These are phyloP conservation scores for Lasiosphaeris hirsuta DNA, from an alignment of 495 filamentous ascomycete genomes.

Conservation along the genomic window DNA sequence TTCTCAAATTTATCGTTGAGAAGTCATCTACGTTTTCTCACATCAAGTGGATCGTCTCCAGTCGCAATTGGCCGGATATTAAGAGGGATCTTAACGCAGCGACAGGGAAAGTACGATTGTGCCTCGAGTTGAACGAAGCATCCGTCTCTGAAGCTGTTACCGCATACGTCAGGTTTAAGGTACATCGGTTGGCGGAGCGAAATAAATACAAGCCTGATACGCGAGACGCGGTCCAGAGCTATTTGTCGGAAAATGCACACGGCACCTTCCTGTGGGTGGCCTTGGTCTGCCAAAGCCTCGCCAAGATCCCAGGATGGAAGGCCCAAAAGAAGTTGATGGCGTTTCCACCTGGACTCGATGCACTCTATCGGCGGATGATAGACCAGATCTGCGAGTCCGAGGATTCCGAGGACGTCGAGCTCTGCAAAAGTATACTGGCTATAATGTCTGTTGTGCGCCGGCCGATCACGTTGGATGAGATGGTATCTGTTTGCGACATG, in stretches of 20 bases:
- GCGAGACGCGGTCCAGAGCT: slow-evolving; percentile 14
- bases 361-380: slow-evolving; percentile 26
- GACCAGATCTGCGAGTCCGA: slow-evolving; percentile 5
- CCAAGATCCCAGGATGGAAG: neutral
- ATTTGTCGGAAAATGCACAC: slow-evolving; percentile 23
- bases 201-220: slow-evolving; percentile 15
- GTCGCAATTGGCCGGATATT: slow-evolving; percentile 37
- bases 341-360: slow-evolving; percentile 15
- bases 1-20: slow-evolving; percentile 30
- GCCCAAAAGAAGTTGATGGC: slow-evolving; percentile 2
- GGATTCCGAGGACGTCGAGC: neutral
- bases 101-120: slow-evolving; percentile 16
- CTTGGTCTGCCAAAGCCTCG: slow-evolving; percentile 27
- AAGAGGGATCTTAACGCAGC: slow-evolving; percentile 22
- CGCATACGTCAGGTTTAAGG: slow-evolving; percentile 33
- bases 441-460: slow-evolving; percentile 9
- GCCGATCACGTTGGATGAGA: slow-evolving; percentile 20
- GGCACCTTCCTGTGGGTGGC: slow-evolving; percentile 37
- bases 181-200: slow-evolving; percentile 18
- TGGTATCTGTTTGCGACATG: slow-evolving; percentile 13
- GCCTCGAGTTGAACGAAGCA: slow-evolving; percentile 28
- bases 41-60: slow-evolving; percentile 40
- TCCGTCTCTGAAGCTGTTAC: slow-evolving; percentile 21
- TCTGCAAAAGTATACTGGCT: slow-evolving; percentile 19
- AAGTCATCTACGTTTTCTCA: slow-evolving; percentile 13